Evolutionary conservation across 2,329 filamentous ascomycete genomes (phyloP).

Genomic region (Fusarium sp.): DNA sequence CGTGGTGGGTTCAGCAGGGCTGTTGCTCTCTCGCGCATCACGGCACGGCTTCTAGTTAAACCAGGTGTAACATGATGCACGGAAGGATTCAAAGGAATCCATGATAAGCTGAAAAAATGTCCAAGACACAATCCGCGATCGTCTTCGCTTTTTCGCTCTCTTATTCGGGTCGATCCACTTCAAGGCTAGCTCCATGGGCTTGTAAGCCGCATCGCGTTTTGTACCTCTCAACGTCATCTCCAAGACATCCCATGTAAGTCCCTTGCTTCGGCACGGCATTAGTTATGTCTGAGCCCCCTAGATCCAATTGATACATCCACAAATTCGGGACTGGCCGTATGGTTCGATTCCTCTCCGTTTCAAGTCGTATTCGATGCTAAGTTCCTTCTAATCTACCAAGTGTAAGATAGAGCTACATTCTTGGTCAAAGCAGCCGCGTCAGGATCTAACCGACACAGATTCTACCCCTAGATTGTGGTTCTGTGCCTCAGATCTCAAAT

Average conservation of each 20-base stretch:
- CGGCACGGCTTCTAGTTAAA: not conserved
- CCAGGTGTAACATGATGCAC: not conserved
- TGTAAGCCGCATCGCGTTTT: conserved; percentile 29
- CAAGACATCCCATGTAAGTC: conserved; percentile 10
- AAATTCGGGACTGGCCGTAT: not conserved
- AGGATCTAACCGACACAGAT: conserved; percentile 24
- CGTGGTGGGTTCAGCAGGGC: too few relatives aligned
- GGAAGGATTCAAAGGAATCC: not conserved
- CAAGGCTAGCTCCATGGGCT: conserved; percentile 8
- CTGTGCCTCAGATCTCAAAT: conserved; percentile 22
- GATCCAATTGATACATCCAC: not conserved
- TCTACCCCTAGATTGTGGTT: conserved; percentile 9
- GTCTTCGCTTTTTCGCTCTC: conserved; percentile 22
- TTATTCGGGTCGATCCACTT: conserved; percentile 35
- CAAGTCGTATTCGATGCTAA: conserved; percentile 18
- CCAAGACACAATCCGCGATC: not conserved
- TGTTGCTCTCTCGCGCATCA: not conserved
- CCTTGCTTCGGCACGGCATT: conserved; percentile 26
- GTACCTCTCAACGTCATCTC: not conserved
- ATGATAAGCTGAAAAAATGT: conserved; percentile 19
- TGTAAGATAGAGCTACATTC: not conserved
- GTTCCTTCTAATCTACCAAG: conserved; percentile 1
- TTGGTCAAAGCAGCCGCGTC: conserved; percentile 11
- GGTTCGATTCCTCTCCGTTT: conserved; percentile 6
- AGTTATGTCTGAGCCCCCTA: conserved; percentile 8